Evolutionary conservation across 2,329 filamentous ascomycete species (phyloP), one percentile per base, ranked within the genome.

Genomic region (Cordyceps cateniannulata): DNA sequence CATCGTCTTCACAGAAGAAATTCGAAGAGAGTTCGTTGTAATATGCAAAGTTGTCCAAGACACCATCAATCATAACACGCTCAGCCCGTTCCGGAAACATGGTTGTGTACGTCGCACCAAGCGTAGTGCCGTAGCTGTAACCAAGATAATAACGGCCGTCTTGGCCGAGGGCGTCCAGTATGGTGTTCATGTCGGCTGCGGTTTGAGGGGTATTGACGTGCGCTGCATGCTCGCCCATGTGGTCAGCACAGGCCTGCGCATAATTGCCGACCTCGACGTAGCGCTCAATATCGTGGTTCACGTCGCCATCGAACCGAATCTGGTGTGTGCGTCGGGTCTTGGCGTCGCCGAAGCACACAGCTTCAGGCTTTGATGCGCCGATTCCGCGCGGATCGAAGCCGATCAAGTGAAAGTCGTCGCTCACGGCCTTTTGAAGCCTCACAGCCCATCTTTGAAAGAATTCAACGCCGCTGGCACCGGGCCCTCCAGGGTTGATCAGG

Each of bases 191-290:
- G 62, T 82, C 79, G 44, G 79, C 76, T 9, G 78, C 79, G 1
- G 77, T 79, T 65, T 81, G 78, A 0, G 77, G 79, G 0, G 79
- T 81, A 60, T 81, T 80, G 63, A 80, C 69, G 62, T 80, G 79
- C 8, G 63, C 64, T 2, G 73, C 77, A 62, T 79, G 67, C 51
- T 77, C 75, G 1, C 77, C 77, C 73, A 76, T 76, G 1, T 69
- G 77, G 12, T 81, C 77, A 5, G 65, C 63, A 54, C 79, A 81
- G 0, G 76, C 74, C 16, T 67, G 69, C 3, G 70, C 77, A 55
- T 69, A 74, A 59, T 76, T 78, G 24, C 71, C 66, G 1, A 76
- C 68, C 0, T 76, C 73, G 48, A 70, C 79, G 24, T 75, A 67
- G 48, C 76, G 71, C 1, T 69, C 64, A 51, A 73, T 74, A 54